Evolutionary conservation across 495 filamentous ascomycete species (phyloP).

Genomic region (Trichoderma orchidacearum): DNA sequence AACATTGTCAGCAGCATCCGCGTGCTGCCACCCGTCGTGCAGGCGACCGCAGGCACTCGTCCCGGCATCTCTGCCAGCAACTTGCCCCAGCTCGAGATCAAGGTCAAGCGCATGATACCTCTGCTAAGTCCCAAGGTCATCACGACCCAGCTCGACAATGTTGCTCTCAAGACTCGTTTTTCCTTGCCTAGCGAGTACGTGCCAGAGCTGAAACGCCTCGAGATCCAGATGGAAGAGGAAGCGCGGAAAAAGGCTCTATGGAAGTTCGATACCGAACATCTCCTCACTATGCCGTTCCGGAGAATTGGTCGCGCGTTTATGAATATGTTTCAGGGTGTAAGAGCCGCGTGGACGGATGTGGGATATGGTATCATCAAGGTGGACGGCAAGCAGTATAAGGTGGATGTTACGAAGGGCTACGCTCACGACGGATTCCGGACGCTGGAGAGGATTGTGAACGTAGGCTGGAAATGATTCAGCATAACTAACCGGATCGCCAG

Average conservation of each 20-base stretch:
- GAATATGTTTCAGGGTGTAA: slow-evolving; percentile 16
- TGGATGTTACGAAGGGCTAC: slow-evolving; percentile 35
- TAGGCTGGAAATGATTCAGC: not conserved
- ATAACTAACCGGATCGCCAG: too few relatives aligned
- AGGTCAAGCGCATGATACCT: slow-evolving; percentile 19
- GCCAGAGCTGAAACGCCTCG: slow-evolving; percentile 5
- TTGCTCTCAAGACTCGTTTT: slow-evolving; percentile 21
- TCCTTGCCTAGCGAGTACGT: slow-evolving; percentile 14
- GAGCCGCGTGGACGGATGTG: slow-evolving; percentile 27
- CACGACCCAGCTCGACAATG: slow-evolving; percentile 16
- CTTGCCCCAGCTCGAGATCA: slow-evolving; percentile 20
- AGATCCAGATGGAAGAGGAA: slow-evolving; percentile 15
- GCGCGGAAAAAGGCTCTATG: slow-evolving; percentile 9
- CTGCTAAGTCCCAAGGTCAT: slow-evolving; percentile 19
- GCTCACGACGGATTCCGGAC: slow-evolving; percentile 36
- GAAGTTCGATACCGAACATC: slow-evolving; percentile 28
- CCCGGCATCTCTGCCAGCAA: not conserved
- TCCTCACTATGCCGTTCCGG: slow-evolving; percentile 37
- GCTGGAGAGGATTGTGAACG: slow-evolving; percentile 28
- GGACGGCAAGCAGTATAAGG: slow-evolving; percentile 24
- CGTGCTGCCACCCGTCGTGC: slow-evolving; percentile 12
- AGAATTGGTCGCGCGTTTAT: slow-evolving; percentile 17
- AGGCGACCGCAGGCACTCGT: not conserved
- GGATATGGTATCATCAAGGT: slow-evolving; percentile 30
- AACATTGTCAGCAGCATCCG: slow-evolving; percentile 27